Evolutionary conservation across 2,329 filamentous ascomycete species (phyloP).

Genomic region (Phyllosticta citrichinensis): DNA sequence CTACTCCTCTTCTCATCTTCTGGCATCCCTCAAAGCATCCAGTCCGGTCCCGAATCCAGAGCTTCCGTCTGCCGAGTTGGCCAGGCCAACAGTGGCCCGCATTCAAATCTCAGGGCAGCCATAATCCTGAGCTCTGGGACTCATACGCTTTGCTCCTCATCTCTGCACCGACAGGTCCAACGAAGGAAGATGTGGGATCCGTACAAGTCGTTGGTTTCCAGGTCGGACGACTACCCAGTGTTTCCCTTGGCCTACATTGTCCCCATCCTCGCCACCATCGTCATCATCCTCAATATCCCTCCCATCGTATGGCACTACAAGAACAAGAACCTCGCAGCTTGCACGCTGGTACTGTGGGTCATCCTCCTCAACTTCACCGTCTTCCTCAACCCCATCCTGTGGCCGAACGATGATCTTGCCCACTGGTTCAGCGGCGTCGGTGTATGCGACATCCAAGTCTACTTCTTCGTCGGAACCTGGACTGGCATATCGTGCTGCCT

Average conservation of each 20-base stretch:
- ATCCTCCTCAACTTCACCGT: slow-evolving; percentile 47
- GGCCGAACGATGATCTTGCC: slow-evolving; percentile 47
- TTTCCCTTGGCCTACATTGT: slow-evolving; percentile 33
- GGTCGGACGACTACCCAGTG: slow-evolving; percentile 12
- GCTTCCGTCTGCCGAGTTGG: not conserved
- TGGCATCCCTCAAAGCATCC: not conserved
- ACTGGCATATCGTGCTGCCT: slow-evolving; percentile 44
- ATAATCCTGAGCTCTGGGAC: not conserved
- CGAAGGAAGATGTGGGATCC: not conserved
- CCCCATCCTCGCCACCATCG: slow-evolving; percentile 39
- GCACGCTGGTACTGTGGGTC: slow-evolving; percentile 47
- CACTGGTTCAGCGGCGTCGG: slow-evolving; percentile 49
- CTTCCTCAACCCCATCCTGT: slow-evolving; percentile 54
- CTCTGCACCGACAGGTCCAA: not conserved
- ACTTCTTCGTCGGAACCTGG: slow-evolving; percentile 44
- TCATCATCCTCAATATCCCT: slow-evolving; percentile 44
- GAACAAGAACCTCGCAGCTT: slow-evolving; percentile 51
- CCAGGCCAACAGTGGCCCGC: not conserved
- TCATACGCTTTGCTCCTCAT: not conserved
- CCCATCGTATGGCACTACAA: slow-evolving; percentile 51
- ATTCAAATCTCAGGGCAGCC: not conserved
- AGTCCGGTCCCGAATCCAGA: not conserved
- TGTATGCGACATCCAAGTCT: slow-evolving; percentile 56
- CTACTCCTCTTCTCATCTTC: not conserved
- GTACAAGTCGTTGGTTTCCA: not conserved